A percentile compares a stretch with the other conserved stretches of the same genome.
Evolutionary conservation across 2,329 filamentous ascomycete species (phyloP).

Genomic region (Byssochlamys sp.): DNA sequence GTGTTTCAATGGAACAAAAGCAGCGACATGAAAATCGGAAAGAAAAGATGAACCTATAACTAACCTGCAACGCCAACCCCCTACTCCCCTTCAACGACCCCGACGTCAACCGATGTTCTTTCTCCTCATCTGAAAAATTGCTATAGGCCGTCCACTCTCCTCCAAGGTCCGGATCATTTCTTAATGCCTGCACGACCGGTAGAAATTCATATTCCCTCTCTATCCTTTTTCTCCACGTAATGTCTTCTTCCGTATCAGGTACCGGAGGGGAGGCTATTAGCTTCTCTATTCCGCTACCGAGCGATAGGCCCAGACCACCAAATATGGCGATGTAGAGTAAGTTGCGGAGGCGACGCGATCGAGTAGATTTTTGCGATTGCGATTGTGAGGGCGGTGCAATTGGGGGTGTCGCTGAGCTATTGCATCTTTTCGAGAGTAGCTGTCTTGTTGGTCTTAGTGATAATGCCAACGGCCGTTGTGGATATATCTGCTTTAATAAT

Average conservation of each 20-base stretch:
- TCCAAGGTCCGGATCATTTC: slow-evolving; percentile 30
- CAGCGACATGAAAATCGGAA: background rate
- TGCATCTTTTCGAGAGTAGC: background rate
- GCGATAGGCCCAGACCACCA: slow-evolving; percentile 20
- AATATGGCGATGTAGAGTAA: slow-evolving; percentile 27
- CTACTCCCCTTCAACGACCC: slow-evolving; percentile 32
- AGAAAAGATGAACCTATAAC: slow-evolving; percentile 8
- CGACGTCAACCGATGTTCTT: slow-evolving; percentile 26
- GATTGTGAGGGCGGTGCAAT: slow-evolving; percentile 5
- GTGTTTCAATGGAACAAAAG: background rate
- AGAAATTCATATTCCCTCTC: slow-evolving; percentile 23
- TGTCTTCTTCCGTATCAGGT: slow-evolving; percentile 28
- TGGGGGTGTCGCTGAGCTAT: background rate
- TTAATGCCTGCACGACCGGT: slow-evolving; percentile 29
- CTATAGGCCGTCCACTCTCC: slow-evolving; percentile 29
- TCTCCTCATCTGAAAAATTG: slow-evolving; percentile 26
- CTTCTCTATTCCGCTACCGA: slow-evolving; percentile 16
- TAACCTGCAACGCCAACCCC: slow-evolving; percentile 33
- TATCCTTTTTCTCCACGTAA: slow-evolving; percentile 19
- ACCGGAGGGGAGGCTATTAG: slow-evolving; percentile 16
- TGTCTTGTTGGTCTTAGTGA: background rate
- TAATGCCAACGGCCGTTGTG: background rate
- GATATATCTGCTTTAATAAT: background rate
- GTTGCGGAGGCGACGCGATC: slow-evolving; percentile 21
- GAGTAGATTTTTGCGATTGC: slow-evolving; percentile 16